Conservation (phyloP, 257 asterid genomes). For the Euphrasia confusa region DNA sequence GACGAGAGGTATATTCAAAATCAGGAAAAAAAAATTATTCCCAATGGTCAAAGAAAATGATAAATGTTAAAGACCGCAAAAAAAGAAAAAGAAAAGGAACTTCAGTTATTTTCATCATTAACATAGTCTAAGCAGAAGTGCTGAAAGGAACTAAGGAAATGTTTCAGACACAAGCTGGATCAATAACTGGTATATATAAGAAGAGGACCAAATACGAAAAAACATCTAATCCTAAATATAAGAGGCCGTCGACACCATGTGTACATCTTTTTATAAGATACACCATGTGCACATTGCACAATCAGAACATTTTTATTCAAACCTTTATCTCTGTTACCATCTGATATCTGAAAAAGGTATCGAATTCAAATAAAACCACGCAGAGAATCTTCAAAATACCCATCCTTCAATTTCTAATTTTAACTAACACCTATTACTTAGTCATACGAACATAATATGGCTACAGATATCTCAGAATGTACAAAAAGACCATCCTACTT, state of each 20-base stretch:
- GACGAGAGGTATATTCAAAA: constrained; percentile 11
- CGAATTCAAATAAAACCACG: not conserved
- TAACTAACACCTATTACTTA: not conserved
- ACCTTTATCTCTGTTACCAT: constrained; percentile 16
- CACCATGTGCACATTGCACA: constrained; percentile 14
- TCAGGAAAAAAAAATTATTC: constrained; percentile 16
- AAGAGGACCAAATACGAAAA: not conserved
- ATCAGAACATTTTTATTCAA: constrained; percentile 3
- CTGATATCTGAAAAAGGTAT: not conserved
- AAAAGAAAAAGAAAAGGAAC: not conserved
- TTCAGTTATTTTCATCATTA: constrained; percentile 10
- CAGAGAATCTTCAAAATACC: not conserved
- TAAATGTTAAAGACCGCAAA: not conserved
- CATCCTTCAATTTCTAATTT: constrained; percentile 1
- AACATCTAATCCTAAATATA: constrained; percentile 1
- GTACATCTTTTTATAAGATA: not conserved
- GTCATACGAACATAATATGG: not conserved
- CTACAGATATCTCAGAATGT: not conserved
- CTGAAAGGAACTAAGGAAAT: constrained; percentile 1
- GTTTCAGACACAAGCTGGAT: constrained; percentile 16
- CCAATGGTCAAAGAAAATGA: constrained; percentile 9
- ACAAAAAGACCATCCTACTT: not conserved
- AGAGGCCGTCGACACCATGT: constrained; percentile 5
- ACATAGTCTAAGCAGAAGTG: not conserved
- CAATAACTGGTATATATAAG: constrained; percentile 1